phyloP scores from a whole-genome alignment of 2,329 filamentous ascomycete species.

The Phoma sp. region DNA sequence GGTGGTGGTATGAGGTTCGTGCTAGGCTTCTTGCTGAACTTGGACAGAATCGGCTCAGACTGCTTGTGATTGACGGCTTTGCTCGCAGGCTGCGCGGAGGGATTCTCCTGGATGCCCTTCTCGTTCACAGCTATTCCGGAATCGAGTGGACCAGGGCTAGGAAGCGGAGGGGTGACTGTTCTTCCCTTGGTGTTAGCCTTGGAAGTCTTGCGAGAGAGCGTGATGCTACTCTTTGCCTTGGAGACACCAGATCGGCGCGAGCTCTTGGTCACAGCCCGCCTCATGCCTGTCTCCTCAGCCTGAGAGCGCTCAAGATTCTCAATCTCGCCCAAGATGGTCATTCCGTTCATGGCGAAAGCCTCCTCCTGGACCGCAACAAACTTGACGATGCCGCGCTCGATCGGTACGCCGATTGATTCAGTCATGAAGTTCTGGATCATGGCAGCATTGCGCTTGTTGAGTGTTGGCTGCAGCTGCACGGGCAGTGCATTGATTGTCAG shows the following conservation, averaged over 20 bases:
- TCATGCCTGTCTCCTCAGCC: slow-evolving; percentile 53
- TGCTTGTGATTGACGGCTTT: slow-evolving; percentile 32
- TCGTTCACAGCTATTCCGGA: slow-evolving; percentile 45
- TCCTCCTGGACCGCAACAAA: slow-evolving; percentile 76
- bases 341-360: slow-evolving; percentile 73
- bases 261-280: slow-evolving; percentile 49
- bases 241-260: slow-evolving; percentile 42
- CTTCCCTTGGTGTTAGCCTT: slow-evolving; percentile 37
- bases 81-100: slow-evolving; percentile 25
- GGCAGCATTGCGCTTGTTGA: slow-evolving; percentile 82
- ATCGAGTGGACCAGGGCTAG: slow-evolving; percentile 46
- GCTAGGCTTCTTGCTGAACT: slow-evolving; percentile 27
- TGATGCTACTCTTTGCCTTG: slow-evolving; percentile 49
- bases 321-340: slow-evolving; percentile 73
- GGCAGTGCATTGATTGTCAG: slow-evolving; percentile 76
- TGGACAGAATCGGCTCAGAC: slow-evolving; percentile 33
- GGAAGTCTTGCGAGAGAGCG: slow-evolving; percentile 44
- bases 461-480: slow-evolving; percentile 72
- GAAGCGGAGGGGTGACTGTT: slow-evolving; percentile 41
- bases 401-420: slow-evolving; percentile 71
- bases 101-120: slow-evolving; percentile 27
- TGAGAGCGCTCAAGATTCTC: slow-evolving; percentile 62
- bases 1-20: slow-evolving; percentile 36
- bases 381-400: slow-evolving; percentile 73
- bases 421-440: slow-evolving; percentile 79